Conservation (phyloP, 2,329 filamentous ascomycete species). For the Ceratocystis huliohia region DNA sequence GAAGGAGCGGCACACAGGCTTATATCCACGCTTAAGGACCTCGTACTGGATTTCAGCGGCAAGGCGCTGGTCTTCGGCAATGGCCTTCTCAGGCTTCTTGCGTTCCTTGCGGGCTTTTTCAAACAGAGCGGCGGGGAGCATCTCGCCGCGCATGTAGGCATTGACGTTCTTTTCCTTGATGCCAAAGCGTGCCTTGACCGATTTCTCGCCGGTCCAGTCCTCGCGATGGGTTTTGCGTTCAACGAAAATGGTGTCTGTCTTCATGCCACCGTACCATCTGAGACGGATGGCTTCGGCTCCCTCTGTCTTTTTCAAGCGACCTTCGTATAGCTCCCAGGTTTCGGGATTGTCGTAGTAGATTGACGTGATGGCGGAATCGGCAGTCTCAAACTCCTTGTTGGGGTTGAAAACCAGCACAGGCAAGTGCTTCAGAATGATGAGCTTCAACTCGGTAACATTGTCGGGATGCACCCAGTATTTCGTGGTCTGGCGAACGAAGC, state of each 20-base stretch:
- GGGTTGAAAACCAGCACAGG: slow-evolving; percentile 95
- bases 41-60: slow-evolving; percentile 91
- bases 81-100: slow-evolving; percentile 85
- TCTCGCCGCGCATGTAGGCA: slow-evolving; percentile 68
- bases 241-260: slow-evolving; percentile 87
- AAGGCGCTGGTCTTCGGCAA: slow-evolving; percentile 78
- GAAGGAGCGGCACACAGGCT: slow-evolving; percentile 86
- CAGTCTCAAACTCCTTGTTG: slow-evolving; percentile 84
- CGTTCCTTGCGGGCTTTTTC: slow-evolving; percentile 92
- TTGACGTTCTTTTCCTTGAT: slow-evolving; percentile 98
- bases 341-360: slow-evolving; percentile 97
- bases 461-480: slow-evolving; percentile 99
- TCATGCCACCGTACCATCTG: slow-evolving; percentile 96
- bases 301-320: slow-evolving; percentile 92
- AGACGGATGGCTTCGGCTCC: slow-evolving; percentile 93
- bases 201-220: slow-evolving; percentile 98
- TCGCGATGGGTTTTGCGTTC: slow-evolving; percentile 97
- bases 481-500: slow-evolving; percentile 91
- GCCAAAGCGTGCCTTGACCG: slow-evolving; percentile 90
- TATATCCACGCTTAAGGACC: slow-evolving; percentile 71
- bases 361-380: slow-evolving; percentile 90
- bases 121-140: slow-evolving; percentile 79
- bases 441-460: slow-evolving; percentile 95
- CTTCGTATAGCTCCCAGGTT: slow-evolving; percentile 87
- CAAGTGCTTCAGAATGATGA: slow-evolving; percentile 94